phyloP scores from a whole-genome alignment of 1,284 basidiomycete genomes.

The Cryptococcus hybrid region DNA sequence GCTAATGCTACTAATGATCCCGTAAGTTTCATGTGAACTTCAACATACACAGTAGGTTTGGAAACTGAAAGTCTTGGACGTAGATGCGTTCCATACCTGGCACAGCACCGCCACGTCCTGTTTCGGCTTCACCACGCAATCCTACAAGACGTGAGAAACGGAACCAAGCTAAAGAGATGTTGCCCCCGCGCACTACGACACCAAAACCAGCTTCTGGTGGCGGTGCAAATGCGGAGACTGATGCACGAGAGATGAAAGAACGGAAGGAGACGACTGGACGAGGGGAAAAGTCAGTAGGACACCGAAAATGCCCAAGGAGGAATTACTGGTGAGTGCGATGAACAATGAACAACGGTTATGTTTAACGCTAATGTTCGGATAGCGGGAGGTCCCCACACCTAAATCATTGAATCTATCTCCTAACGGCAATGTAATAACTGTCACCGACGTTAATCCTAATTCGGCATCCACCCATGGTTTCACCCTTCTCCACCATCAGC shows the following conservation, averaged over 20 bases:
- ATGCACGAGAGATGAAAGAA: slow-evolving; percentile 10
- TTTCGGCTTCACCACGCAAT: slow-evolving; percentile 12
- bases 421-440: slow-evolving; percentile 16
- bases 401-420: slow-evolving; percentile 45
- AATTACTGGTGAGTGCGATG: slow-evolving; percentile 23
- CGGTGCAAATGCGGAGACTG: neutral
- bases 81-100: neutral
- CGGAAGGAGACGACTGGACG: neutral
- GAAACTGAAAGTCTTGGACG: no score
- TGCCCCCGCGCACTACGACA: slow-evolving; percentile 36
- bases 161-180: slow-evolving; percentile 41
- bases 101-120: slow-evolving; percentile 3
- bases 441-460: slow-evolving; percentile 17
- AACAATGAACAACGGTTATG: neutral
- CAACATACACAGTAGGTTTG: no score
- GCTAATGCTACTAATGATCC: neutral
- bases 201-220: slow-evolving; percentile 21
- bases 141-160: slow-evolving; percentile 24
- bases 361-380: neutral
- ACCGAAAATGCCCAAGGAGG: slow-evolving; percentile 27
- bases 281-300: slow-evolving; percentile 13
- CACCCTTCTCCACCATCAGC: slow-evolving; percentile 32
- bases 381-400: slow-evolving; percentile 22
- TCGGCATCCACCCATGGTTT: slow-evolving; percentile 20
- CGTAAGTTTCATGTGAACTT: neutral